phyloP scores from a whole-genome alignment of 2,329 filamentous ascomycete genomes.

The Colletotrichum musicola region DNA sequence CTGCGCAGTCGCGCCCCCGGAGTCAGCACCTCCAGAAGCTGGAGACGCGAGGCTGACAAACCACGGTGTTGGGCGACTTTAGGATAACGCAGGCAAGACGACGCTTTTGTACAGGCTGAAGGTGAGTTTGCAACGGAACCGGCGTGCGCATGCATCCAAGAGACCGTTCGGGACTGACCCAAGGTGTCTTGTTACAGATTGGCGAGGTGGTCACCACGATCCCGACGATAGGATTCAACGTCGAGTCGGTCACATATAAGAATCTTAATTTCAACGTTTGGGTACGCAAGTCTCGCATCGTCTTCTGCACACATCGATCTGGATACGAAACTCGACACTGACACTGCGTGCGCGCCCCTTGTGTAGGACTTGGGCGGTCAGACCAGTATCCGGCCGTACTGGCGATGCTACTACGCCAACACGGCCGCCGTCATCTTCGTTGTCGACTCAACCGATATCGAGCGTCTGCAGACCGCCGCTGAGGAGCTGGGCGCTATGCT shows the following conservation, averaged over 20 bases:
- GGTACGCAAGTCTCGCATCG: conserved; percentile 65
- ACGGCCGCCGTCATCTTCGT: conserved; percentile 99
- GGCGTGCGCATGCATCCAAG: background rate
- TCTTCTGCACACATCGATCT: background rate
- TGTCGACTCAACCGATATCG: conserved; percentile 97
- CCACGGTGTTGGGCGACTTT: conserved; percentile 32
- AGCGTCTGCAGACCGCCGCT: conserved; percentile 89
- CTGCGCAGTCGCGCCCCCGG: conserved; percentile 15
- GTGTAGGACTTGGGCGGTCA: conserved; percentile 90
- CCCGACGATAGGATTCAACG: conserved; percentile 99
- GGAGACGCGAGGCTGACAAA: conserved; percentile 29
- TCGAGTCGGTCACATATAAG: conserved; percentile 98
- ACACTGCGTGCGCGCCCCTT: conserved; percentile 33
- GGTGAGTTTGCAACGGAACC: conserved; percentile 60
- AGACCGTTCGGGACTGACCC: conserved; percentile 27
- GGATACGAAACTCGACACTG: conserved; percentile 35
- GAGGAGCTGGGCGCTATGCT: conserved; percentile 96
- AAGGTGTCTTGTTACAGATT: conserved; percentile 69
- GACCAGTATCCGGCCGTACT: conserved; percentile 98
- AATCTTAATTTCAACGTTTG: conserved; percentile 99
- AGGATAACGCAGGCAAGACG: conserved; percentile 99
- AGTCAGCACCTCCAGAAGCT: conserved; percentile 16
- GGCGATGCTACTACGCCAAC: conserved; percentile 99
- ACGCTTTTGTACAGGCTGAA: conserved; percentile 96
- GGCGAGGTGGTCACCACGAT: conserved; percentile 99